Percentiles rank a stretch among this genome's conserved stretches.
Conservation (phyloP, 805 yeast genomes). For the Sungouiozyma ichnusensis region DNA sequence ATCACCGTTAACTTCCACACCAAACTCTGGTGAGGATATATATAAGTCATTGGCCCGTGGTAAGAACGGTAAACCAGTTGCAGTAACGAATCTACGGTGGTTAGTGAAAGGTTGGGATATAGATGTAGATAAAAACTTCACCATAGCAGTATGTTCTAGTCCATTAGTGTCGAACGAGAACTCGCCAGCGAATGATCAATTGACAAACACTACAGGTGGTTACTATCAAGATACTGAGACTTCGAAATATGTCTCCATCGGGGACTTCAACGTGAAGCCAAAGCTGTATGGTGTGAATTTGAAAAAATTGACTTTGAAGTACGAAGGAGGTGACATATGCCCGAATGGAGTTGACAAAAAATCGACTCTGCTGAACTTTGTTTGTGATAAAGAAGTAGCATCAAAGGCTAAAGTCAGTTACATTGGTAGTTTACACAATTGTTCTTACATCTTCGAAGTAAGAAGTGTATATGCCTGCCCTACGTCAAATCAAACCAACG, state of each 20-base stretch:
- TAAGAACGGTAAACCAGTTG: not conserved
- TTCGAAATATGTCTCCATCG: slow-evolving; percentile 37
- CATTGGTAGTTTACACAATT: slow-evolving; percentile 63
- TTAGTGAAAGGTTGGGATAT: slow-evolving; percentile 59
- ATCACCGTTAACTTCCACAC: slow-evolving; percentile 24
- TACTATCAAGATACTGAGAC: slow-evolving; percentile 36
- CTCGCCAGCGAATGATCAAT: slow-evolving; percentile 9
- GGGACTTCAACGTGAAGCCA: slow-evolving; percentile 52
- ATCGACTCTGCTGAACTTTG: slow-evolving; percentile 58
- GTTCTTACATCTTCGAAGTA: slow-evolving; percentile 77
- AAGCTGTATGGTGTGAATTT: slow-evolving; percentile 37
- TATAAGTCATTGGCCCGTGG: not conserved
- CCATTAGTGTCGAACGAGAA: slow-evolving; percentile 29
- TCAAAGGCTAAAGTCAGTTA: slow-evolving; percentile 55
- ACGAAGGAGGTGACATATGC: slow-evolving; percentile 59
- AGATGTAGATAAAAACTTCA: slow-evolving; percentile 56
- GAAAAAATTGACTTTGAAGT: slow-evolving; percentile 56
- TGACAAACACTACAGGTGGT: slow-evolving; percentile 38
- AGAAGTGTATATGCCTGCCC: slow-evolving; percentile 82
- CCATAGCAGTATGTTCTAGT: slow-evolving; percentile 61
- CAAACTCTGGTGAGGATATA: slow-evolving; percentile 11
- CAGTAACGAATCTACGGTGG: slow-evolving; percentile 34
- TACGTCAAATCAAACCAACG: slow-evolving; percentile 56
- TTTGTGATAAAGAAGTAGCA: slow-evolving; percentile 68
- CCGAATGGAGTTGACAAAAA: slow-evolving; percentile 44